phyloP scores from a whole-genome alignment of 2,329 filamentous ascomycete genomes.

The Thelonectria blattea region DNA sequence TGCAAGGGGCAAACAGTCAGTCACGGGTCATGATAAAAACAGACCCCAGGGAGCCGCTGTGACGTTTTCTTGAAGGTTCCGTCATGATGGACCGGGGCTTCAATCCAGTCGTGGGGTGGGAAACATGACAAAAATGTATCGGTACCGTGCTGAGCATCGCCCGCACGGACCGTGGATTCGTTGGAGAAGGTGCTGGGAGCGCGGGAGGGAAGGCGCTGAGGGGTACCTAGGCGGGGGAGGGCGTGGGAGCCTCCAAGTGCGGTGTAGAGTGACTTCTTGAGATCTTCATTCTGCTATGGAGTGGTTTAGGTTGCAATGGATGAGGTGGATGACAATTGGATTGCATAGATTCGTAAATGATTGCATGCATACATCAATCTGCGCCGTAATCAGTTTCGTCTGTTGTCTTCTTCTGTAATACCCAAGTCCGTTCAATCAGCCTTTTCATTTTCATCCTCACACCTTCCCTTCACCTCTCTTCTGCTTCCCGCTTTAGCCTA shows the following conservation, averaged over 20 bases:
- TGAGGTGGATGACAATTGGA: no score
- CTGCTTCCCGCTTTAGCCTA: slow-evolving; percentile 30
- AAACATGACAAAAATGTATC: background rate
- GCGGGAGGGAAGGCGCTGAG: background rate
- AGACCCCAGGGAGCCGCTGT: background rate
- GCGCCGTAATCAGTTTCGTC: background rate
- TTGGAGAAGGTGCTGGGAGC: background rate
- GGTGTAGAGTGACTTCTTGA: background rate
- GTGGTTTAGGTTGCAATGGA: no score
- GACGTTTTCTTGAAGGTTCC: background rate
- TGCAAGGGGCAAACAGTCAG: background rate
- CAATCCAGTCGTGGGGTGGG: background rate
- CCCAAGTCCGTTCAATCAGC: no score
- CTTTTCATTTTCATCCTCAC: no score
- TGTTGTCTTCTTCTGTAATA: background rate
- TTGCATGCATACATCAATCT: no score
- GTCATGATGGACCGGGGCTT: slow-evolving; percentile 6
- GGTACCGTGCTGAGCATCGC: slow-evolving; percentile 4
- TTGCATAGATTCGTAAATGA: no score
- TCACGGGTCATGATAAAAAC: background rate
- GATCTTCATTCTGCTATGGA: background rate
- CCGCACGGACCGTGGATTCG: background rate
- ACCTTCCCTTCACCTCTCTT: slow-evolving; percentile 3
- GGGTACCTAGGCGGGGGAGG: background rate
- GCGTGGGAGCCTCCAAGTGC: background rate